Conservation (phyloP, 306 rosid species). For the Trifolium subterraneum region DNA sequence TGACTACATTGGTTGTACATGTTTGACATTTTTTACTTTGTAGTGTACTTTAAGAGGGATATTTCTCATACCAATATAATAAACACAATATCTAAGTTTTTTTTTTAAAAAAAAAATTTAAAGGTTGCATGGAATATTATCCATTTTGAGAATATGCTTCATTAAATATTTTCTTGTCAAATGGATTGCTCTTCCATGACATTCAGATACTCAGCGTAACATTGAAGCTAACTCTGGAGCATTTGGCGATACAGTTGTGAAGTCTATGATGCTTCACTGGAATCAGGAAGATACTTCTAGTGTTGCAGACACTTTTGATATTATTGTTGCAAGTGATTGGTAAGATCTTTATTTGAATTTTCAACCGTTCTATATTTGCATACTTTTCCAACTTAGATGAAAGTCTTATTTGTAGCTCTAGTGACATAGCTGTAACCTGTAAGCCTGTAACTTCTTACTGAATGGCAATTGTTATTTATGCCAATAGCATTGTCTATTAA, state of each 20-base stretch:
- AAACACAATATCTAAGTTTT: neutral
- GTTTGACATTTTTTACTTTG: neutral
- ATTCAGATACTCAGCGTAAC: conserved; percentile 82
- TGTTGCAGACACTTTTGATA: conserved; percentile 62
- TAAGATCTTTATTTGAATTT: conserved; percentile 41
- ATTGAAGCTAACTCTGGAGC: conserved; percentile 68
- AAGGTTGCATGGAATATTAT: neutral
- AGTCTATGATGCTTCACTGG: conserved; percentile 86
- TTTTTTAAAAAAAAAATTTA: too few relatives aligned
- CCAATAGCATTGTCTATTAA: conserved; percentile 20
- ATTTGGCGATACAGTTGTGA: conserved; percentile 81
- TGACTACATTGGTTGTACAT: too few relatives aligned
- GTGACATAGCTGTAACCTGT: conserved; percentile 33
- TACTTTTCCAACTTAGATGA: conserved; percentile 18
- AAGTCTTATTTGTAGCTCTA: conserved; percentile 23
- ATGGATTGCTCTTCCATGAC: conserved; percentile 44
- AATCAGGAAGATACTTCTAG: conserved; percentile 60
- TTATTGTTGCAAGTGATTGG: conserved; percentile 89
- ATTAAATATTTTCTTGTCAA: conserved; percentile 38
- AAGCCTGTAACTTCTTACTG: conserved; percentile 32
- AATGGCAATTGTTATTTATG: conserved; percentile 35
- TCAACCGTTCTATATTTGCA: neutral
- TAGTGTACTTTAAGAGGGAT: neutral
- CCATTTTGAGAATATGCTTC: conserved; percentile 23
- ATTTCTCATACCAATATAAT: conserved; percentile 22